Conservation (phyloP, 305 asterid species). For the Fraxinus xanthoxyloides region DNA sequence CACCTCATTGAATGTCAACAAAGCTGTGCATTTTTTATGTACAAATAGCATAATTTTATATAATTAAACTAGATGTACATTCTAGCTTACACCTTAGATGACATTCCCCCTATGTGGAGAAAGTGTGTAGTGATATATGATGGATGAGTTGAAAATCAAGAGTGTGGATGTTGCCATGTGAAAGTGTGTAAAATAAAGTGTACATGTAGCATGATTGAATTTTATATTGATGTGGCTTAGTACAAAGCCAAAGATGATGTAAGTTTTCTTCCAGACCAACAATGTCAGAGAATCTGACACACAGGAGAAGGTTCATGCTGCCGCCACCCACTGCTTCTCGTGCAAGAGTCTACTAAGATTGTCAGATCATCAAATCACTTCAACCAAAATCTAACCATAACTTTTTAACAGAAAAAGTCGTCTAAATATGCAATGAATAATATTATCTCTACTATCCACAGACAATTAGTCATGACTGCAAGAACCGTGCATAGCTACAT, state of each 20-base stretch:
- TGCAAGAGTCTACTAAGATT: background rate
- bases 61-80: too few relatives aligned
- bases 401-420: background rate
- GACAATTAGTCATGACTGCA: background rate
- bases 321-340: background rate
- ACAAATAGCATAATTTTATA: background rate
- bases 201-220: too few relatives aligned
- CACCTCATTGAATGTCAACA: background rate
- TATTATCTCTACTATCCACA: background rate
- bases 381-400: background rate
- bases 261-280: background rate
- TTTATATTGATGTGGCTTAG: background rate
- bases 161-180: too few relatives aligned
- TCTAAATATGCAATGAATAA: background rate
- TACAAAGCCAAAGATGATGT: background rate
- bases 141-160: too few relatives aligned
- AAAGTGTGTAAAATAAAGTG: too few relatives aligned
- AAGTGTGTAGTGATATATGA: too few relatives aligned
- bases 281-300: background rate
- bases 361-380: background rate
- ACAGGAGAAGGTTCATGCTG: background rate
- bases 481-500: background rate
- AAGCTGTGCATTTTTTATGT: background rate
- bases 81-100: too few relatives aligned
- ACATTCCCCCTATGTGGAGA: too few relatives aligned